A percentile compares a stretch with the other conserved stretches of the same genome.
Evolutionary conservation across 768 basidiomycete genomes (phyloP).

Genomic region (Boletus rex-veris): DNA sequence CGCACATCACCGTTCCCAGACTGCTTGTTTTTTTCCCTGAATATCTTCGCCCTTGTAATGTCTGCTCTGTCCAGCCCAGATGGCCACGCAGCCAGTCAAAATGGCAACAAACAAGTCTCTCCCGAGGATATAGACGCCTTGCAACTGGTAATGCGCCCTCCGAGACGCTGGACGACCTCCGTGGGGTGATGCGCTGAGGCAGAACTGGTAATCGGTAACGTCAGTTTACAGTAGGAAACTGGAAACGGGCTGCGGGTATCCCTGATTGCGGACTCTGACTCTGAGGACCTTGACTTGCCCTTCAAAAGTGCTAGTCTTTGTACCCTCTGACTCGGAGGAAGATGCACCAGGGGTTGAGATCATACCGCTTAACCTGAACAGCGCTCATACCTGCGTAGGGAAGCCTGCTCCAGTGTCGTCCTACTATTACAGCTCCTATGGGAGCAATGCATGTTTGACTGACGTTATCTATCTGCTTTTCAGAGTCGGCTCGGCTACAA

Average conservation of each 20-base stretch:
- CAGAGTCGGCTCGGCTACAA: slow-evolving; percentile 78
- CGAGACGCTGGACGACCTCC: slow-evolving; percentile 27
- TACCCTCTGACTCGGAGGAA: slow-evolving; percentile 9
- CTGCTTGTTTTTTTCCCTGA: neutral
- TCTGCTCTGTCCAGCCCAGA: slow-evolving; percentile 15
- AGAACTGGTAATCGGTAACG: slow-evolving; percentile 63
- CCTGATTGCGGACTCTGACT: slow-evolving; percentile 39
- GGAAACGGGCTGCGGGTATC: slow-evolving; percentile 90
- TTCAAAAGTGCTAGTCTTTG: slow-evolving; percentile 1
- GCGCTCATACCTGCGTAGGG: slow-evolving; percentile 98
- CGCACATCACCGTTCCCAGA: slow-evolving; percentile 6
- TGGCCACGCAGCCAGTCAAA: slow-evolving; percentile 11
- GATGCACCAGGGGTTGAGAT: slow-evolving; percentile 78
- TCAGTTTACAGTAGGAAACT: slow-evolving; percentile 61
- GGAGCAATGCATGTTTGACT: slow-evolving; percentile 46
- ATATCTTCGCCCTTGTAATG: slow-evolving; percentile 15
- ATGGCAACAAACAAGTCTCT: slow-evolving; percentile 25
- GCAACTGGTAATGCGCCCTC: slow-evolving; percentile 51
- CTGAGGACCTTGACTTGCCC: slow-evolving; percentile 10
- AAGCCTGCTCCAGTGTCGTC: slow-evolving; percentile 72
- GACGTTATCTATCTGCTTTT: slow-evolving; percentile 36
- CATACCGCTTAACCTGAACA: slow-evolving; percentile 97
- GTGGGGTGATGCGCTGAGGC: slow-evolving; percentile 30
- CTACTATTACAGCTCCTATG: slow-evolving; percentile 39
- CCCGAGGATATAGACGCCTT: slow-evolving; percentile 45